Evolutionary conservation across 768 basidiomycete species (phyloP), one percentile per base, ranked within the genome.

Genomic region (Cyclocybe aegerita): DNA sequence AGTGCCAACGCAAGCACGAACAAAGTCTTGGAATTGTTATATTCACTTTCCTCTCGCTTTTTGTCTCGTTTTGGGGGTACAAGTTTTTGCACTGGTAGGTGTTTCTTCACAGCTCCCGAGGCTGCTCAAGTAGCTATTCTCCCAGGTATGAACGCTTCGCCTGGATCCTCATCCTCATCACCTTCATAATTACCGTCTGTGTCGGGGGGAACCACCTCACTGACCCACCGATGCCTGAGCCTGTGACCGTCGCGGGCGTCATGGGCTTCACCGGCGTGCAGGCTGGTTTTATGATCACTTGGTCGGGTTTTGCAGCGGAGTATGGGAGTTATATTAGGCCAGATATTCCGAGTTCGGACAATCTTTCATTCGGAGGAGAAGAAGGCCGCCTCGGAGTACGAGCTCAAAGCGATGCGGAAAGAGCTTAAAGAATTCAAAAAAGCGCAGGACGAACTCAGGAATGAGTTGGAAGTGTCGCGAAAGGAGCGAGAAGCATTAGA

Each of bases 151-250:
- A 90, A 57, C 77, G 81, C n/a, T 52, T 85, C 4, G 71, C 83
- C 2, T 92, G 90, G 90, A 74, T 90, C n/a, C 90, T 90, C 0
- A 76, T 88, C 11, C 60, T 88, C n/a, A 64, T 92, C 41, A 78
- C 82, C 8, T 90, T 85, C 62, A 57, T 89, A 29, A 77, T 92
- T 40, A 81, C 80, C 4, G 66, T 86, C 12, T 88, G 86, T 1
- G 70, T 88, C 10, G 80, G 87, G 0, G 88, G 82, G 0, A 85
- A 86, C 53, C 73, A 90, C 54, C 70, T 93, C 7, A 64, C 64
- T 14, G 74, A 72, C 41, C 71, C 70, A 0, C 71, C 74, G 36
- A 69, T 78, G 1, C 65, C 70, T 0, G 66, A 59, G 3, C 82
- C 88, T 1, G 80, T 83, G 1, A 78, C 81, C 0, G 78, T 79